Base-by-base conservation (phyloP, 441 rosid genomes). In the Breynia disticha region DNA sequence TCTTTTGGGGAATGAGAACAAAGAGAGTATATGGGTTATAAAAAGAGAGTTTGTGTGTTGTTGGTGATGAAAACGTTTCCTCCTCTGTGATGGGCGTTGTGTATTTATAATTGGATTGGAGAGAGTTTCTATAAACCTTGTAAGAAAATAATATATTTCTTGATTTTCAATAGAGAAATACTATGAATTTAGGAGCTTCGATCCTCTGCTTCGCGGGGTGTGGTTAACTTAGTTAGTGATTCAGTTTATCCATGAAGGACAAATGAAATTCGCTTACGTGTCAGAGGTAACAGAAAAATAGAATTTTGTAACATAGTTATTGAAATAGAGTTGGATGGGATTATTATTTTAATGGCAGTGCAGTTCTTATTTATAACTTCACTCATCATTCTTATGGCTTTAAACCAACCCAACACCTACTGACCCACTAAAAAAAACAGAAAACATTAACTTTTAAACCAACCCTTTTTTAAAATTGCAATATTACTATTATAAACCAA, bases 1-100 rank as follows among this genome's bases (percentile, higher is more conserved):
- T 9, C 8, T 28, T 28, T 3, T 28, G 35, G 76, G 60, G 84
- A 79, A 84, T 70, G 88, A 76, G 73, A 82, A 78, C 57, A 54
- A 69, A 70, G 73, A 72, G 79, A 67, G 71, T 24, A 11, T 41
- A 72, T 69, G 67, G 35, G 35, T 28, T 28, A 28, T 28, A 28
- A 28, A 28, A 9, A 28, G 35, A 28, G 8, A 28, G 44, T 37
- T 41, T 41, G 44, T 41, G 13, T 41, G 44, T 11, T 9, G n/a
- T 28, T 41, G 44, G 44, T 41, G 44, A 41, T 1, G n/a, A 9
- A 3, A 15, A 41, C 13, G n/a, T 41, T 13, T 11, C n/a, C 3
- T 6, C 44, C 44, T 7, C 13, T 41, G 41, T 11, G 11, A 3
- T 41, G 13, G 44, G n/a, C 9, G 5, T 19, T 19, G n/a, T 24